Conservation (phyloP, 2,329 filamentous ascomycete species). For the Dactylonectria macrodidyma region DNA sequence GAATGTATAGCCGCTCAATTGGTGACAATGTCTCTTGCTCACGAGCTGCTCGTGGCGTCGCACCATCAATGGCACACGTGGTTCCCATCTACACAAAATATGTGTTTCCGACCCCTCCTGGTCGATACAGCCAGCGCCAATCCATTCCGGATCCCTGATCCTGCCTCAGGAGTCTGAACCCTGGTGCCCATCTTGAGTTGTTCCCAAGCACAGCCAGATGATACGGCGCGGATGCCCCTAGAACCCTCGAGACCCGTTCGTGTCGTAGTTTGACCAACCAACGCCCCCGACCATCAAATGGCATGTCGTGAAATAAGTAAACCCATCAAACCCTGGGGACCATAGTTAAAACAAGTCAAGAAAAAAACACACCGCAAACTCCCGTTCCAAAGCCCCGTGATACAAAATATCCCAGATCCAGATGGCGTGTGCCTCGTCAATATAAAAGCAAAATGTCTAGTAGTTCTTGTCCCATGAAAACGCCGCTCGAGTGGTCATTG, state of each 20-base stretch:
- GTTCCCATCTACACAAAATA: constrained; percentile 28
- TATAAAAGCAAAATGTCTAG: constrained; percentile 39
- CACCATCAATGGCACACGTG: constrained; percentile 8
- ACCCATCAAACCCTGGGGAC: neutral
- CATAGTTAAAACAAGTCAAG: neutral
- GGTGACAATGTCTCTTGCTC: constrained; percentile 22
- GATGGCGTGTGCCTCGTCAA: constrained; percentile 37
- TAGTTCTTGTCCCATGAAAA: constrained; percentile 31
- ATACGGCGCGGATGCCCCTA: constrained; percentile 13
- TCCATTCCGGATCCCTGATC: constrained; percentile 18
- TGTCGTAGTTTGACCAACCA: constrained; percentile 5
- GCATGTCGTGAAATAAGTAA: neutral
- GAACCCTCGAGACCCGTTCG: neutral
- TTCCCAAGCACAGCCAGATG: constrained; percentile 6
- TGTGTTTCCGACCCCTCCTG: constrained; percentile 17
- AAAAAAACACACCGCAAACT: constrained; percentile 31
- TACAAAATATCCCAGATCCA: constrained; percentile 23
- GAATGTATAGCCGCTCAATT: constrained; percentile 4
- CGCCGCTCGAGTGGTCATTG: constrained; percentile 34
- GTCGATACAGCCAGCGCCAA: constrained; percentile 32
- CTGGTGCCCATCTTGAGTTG: neutral
- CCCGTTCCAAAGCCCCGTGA: constrained; percentile 10
- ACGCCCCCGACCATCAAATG: constrained; percentile 14
- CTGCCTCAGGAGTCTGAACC: constrained; percentile 3
- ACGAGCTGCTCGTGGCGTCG: constrained; percentile 12